These are phyloP conservation scores for Mycena haematopus DNA, from an alignment of 768 basidiomycete genomes.

Conservation along the genomic window DNA sequence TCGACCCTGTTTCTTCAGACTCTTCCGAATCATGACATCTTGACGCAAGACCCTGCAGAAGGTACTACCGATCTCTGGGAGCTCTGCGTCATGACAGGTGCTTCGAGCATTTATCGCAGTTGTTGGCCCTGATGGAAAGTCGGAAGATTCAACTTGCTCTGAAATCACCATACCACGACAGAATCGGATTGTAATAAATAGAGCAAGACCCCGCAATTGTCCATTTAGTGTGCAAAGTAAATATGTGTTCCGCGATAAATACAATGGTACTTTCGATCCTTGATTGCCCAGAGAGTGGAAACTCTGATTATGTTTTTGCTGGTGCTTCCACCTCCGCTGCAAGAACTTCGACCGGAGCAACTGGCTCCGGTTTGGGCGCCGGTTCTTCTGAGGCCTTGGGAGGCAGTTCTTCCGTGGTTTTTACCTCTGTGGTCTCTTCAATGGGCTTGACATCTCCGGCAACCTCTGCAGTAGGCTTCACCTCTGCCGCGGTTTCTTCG, in stretches of 20 bases:
- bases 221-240: neutral
- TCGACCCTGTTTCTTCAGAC: constrained; percentile 39
- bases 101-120: neutral
- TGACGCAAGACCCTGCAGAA: neutral
- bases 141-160: neutral
- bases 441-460: constrained; percentile 17
- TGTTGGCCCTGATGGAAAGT: too few species aligned
- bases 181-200: neutral
- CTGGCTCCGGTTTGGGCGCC: neutral
- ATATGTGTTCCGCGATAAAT: constrained; percentile 12
- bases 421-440: constrained; percentile 10
- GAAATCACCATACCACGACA: neutral
- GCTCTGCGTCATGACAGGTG: neutral
- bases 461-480: constrained; percentile 17
- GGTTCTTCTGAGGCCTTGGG: neutral
- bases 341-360: neutral
- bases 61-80: neutral
- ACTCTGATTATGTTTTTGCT: neutral
- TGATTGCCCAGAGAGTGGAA: neutral
- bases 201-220: neutral
- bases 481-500: constrained; percentile 5
- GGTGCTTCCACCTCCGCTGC: neutral
- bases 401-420: constrained; percentile 2
- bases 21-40: constrained; percentile 37
- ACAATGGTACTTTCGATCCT: constrained; percentile 3